A percentile compares a stretch with the other conserved stretches of the same genome.
These are phyloP conservation scores for Bolboschoenus planiculmis DNA, from an alignment of 176 grass and related monocot genomes.

Conservation along the genomic window DNA sequence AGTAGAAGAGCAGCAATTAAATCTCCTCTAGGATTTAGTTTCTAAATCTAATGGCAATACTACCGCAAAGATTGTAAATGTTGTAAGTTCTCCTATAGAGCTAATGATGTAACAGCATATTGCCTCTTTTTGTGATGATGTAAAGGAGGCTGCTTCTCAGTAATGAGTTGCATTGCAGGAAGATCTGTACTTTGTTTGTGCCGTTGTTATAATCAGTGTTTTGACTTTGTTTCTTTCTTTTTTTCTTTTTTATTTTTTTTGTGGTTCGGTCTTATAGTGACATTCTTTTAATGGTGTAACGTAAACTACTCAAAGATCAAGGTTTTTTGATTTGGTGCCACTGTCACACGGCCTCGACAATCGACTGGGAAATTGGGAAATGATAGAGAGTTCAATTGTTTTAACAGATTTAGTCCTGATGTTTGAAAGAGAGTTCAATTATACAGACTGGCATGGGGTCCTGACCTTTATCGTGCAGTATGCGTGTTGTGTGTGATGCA, in stretches of 20 bases:
- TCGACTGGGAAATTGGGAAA: background rate
- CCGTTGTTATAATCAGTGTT: background rate
- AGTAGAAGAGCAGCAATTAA: constrained; percentile 27
- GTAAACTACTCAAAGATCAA: background rate
- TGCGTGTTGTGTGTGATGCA: too few species aligned
- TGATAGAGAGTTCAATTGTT: too few species aligned
- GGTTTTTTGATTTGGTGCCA: background rate
- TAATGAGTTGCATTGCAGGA: background rate
- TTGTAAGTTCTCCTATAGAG: constrained; percentile 49
- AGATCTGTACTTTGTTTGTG: background rate
- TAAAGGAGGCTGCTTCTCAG: constrained; percentile 18
- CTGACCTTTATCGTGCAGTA: too few species aligned
- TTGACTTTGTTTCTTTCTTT: background rate
- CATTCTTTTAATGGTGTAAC: background rate
- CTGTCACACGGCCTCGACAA: background rate
- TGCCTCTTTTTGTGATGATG: constrained; percentile 31
- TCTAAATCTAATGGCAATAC: constrained; percentile 32
- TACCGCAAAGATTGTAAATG: constrained; percentile 53
- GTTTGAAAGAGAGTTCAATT: too few species aligned
- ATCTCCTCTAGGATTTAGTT: constrained; percentile 10
- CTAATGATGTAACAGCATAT: constrained; percentile 17
- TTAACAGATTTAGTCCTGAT: background rate
- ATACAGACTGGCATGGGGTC: too few species aligned
- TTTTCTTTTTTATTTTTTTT: background rate
- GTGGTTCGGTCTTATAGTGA: background rate